A percentile compares a stretch with the other conserved stretches of the same genome.
phyloP scores from a whole-genome alignment of 352 stramenopile genomes.

The Globisporangium canariense region DNA sequence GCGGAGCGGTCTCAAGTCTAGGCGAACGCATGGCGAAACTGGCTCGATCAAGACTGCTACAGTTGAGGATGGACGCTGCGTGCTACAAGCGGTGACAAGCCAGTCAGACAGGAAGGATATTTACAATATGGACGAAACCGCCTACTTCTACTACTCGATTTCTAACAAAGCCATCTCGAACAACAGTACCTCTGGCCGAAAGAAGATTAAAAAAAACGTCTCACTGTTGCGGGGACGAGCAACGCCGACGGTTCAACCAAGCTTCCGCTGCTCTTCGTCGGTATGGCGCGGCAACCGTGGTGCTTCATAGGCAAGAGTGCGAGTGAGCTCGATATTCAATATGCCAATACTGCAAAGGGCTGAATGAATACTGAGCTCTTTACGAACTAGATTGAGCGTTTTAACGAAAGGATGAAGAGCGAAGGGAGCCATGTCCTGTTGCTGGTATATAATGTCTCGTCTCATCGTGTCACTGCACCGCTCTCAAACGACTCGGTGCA shows the following conservation, averaged over 20 bases:
- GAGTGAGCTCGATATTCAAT: background rate
- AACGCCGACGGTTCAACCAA: background rate
- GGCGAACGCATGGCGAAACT: too few species aligned
- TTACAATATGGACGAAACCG: slow-evolving; percentile 2
- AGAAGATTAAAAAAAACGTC: slow-evolving; percentile 4
- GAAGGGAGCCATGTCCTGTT: background rate
- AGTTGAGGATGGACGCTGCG: too few species aligned
- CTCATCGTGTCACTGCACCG: background rate
- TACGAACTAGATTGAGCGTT: background rate
- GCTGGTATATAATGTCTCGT: background rate
- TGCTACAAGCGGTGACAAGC: too few species aligned
- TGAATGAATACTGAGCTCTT: slow-evolving; percentile 3
- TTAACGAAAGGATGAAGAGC: background rate
- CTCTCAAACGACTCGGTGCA: background rate
- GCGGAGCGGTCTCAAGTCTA: background rate
- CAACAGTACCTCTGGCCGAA: background rate
- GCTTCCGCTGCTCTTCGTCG: background rate
- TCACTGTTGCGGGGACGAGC: background rate
- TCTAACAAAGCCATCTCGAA: background rate
- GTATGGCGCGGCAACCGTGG: background rate
- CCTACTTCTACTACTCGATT: slow-evolving; percentile 1
- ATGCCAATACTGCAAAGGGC: slow-evolving; percentile 1
- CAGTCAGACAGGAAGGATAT: too few species aligned
- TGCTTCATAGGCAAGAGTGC: background rate
- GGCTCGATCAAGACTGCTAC: too few species aligned